Evolutionary conservation across 441 rosid genomes (phyloP).

Genomic region (Dalechampia spathulata): DNA sequence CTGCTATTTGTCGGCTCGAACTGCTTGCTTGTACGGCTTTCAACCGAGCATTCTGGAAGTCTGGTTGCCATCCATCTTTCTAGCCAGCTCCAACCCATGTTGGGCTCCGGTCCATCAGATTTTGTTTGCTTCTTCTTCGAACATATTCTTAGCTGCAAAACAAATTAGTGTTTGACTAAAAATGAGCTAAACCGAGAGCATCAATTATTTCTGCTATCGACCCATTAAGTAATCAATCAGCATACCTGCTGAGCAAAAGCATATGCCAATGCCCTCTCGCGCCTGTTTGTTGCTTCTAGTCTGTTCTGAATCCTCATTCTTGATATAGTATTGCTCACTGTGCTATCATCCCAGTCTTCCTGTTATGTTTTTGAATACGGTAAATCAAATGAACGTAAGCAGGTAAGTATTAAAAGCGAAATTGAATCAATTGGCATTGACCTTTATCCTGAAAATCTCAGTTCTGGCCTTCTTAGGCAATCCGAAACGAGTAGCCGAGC

Average conservation of each 20-base stretch:
- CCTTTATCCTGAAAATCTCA: constrained; percentile 53
- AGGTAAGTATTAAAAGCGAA: neutral
- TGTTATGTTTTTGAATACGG: constrained; percentile 14
- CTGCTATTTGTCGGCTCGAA: constrained; percentile 21
- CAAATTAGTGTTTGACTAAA: no score
- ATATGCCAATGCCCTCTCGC: constrained; percentile 82
- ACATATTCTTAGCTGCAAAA: constrained; percentile 60
- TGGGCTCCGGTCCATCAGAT: constrained; percentile 32
- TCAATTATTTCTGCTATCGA: neutral
- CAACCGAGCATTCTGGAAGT: constrained; percentile 37
- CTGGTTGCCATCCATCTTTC: constrained; percentile 93
- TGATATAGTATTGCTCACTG: constrained; percentile 63
- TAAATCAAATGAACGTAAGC: neutral
- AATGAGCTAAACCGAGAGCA: no score
- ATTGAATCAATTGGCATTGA: constrained; percentile 11
- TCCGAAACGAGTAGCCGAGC: constrained; percentile 19
- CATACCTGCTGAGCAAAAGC: constrained; percentile 88
- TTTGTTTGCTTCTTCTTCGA: constrained; percentile 47
- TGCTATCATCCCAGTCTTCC: constrained; percentile 97
- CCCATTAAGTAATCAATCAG: neutral
- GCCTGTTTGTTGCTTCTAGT: constrained; percentile 65
- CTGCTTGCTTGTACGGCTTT: constrained; percentile 22
- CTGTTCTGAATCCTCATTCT: constrained; percentile 59
- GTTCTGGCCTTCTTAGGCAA: constrained; percentile 37
- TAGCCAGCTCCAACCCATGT: constrained; percentile 78